Evolutionary conservation across 345 rosid species (phyloP), one percentile per base, ranked within the genome.

Genomic region (Diplotaxis tenuifolia): DNA sequence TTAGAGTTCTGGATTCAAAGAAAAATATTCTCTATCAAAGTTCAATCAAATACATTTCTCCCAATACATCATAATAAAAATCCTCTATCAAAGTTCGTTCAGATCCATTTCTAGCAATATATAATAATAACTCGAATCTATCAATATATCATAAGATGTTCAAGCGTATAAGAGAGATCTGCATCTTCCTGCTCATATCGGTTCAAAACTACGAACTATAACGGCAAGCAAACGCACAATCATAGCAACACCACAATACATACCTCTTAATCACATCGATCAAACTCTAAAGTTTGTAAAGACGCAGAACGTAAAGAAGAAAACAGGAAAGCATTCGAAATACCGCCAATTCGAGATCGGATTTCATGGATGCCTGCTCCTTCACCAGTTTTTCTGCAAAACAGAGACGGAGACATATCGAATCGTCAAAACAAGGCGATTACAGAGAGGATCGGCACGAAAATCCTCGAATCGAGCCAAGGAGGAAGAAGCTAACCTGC

Each of bases 261-360:
- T 76, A 76, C 66, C 71, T 70, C 80, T 16, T 36, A 66, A 18
- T n/a, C 58, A 69, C 14, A 59, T 75, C 63, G 50, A 65, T 25
- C 77, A 22, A 71, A 29, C 61, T 18, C 27, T 42, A 42, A 47
- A 66, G 68, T 55, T 73, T 4, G 68, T 38, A 60, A 20, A 69
- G 58, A 62, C 57, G 38, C 23, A 65, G 58, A 64, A 66, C 7
- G 63, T 7, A 66, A n/a, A 38, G 73, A 53, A 71, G 58, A 45
- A 55, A 78, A 54, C 75, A n/a, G 10, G 21, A 68, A 10, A 62
- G 25, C 55, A 67, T 8, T 22, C 53, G n/a, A 71, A 71, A 31
- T 86, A 95, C 96, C 91, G 96, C 96, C 87, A 90, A 62, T 65
- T 92, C 97, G 45, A 95, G 91, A 71, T 91, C 96, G 1, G 88